Conservation (phyloP, 148 eudicot species). For the Polygonum aviculare region DNA sequence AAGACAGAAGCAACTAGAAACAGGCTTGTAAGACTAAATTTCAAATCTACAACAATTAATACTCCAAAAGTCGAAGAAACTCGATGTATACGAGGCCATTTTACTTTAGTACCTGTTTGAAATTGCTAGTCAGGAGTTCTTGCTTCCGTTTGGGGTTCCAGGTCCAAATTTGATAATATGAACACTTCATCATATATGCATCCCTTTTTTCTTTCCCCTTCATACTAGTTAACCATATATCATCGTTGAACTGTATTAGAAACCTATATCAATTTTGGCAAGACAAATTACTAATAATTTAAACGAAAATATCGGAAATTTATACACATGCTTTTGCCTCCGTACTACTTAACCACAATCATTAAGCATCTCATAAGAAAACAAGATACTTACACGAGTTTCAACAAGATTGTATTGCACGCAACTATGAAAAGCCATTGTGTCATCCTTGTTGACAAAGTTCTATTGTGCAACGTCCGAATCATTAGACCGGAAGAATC, state of each 20-base stretch:
- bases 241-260: neutral
- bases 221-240: too few species aligned
- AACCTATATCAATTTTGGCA: neutral
- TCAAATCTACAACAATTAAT: neutral
- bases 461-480: slow-evolving; percentile 87
- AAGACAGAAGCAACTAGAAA: neutral
- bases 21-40: neutral
- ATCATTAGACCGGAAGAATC: slow-evolving; percentile 94
- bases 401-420: slow-evolving; percentile 86
- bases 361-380: neutral
- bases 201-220: too few species aligned
- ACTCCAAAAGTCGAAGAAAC: neutral
- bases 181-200: neutral
- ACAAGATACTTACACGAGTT: slow-evolving; percentile 71
- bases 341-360: neutral
- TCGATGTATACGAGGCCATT: neutral
- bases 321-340: neutral
- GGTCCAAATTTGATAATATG: neutral
- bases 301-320: neutral
- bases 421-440: slow-evolving; percentile 82
- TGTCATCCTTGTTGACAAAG: slow-evolving; percentile 96
- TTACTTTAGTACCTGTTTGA: neutral
- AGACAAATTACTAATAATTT: neutral
- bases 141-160: neutral
- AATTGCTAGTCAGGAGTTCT: neutral